Evolutionary conservation across 1,284 basidiomycete genomes (phyloP), one percentile per base, ranked within the genome.

Genomic region (Trametes pubescens): DNA sequence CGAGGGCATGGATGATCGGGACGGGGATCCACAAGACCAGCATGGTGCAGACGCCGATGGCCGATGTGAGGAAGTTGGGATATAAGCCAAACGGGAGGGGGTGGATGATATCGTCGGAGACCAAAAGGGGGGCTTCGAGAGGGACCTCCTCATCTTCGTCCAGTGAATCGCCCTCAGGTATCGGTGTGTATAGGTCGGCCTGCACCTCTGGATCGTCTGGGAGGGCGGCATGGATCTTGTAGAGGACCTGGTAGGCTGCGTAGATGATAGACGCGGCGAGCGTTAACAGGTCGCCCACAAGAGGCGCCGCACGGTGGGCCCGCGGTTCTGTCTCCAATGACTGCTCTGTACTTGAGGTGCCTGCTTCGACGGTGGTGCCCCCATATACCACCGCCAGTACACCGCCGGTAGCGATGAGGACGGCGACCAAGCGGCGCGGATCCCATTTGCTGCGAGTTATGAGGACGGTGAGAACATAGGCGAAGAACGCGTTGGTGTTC

Each of bases 401-500:
- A 9, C 94, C 93, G 0, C 85, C 59, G 16, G 89, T 92, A 2
- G 94, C 93, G n/a, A 94, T 77, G 18, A 85, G 72, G 21, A 95
- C 93, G 10, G 92, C 88, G 32, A 84, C 71, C 38, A 93, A 79
- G 46, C 86, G 87, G 56, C 85, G 80, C 1, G 80, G 68, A 53
- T 92, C 85, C 89, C 89, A 92, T 65, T 80, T 78, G 29, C 85
- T 76, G 29, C 82, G 78, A 62, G 86, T 85, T 2, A 92, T 70
- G 72, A 84, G 84, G 58, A 92, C 86, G 9, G 87, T 84, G 70
- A 94, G 82, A 40, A 92, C 70, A 71, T 94, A 94, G 16, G 89
- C 89, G 73, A 93, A 94, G 77, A 94, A 92, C 4, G 92, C 91
- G 72, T 93, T 93, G 10, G 90, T 87, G 75, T 94, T 94, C 90